Evolutionary conservation across 306 rosid species (phyloP), one percentile per base, ranked within the genome.

Genomic region (Prunus dulcis): DNA sequence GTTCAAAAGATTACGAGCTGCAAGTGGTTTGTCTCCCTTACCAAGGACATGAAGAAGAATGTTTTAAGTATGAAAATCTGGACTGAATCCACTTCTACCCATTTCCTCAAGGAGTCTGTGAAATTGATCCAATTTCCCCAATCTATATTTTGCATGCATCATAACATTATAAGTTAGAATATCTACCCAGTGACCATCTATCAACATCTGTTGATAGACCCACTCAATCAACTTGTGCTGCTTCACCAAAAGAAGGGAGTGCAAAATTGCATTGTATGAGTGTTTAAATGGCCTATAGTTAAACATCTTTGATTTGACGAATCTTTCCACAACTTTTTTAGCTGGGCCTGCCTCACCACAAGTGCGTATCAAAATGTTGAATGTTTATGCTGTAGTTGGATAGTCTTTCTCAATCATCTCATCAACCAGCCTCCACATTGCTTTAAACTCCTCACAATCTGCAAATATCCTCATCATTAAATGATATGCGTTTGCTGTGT

Each of bases 141-240:
- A 86, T 81, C 91, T 89, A 77, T 84, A 91, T 81, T 91, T 96
- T 64, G 99, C 85, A 82, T 68, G 87, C 89, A 96, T 82, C 64
- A 92, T 70, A 67, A 89, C 79, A 75, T 96, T 96, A 69, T 92
- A 96, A 17, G 98, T 92, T 61, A 92, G 85, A 85, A 87, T 71
- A 87, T 96, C 91, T 0, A 86, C 84, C 12, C 87, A 68, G 76
- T 84, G 80, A 53, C 91, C 99, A 28, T 88, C 98, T 17, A 74
- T 76, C 80, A 89, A 71, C 96, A 96, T 92, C 82, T 89, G 93
- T 72, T 88, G 86, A 84, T 96, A 86, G 66, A 93, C 91, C 98
- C 98, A 93, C 85, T 86, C 98, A 66, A 96, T 89, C 90, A 96
- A 84, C 83, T 85, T 92, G 87, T 88, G 89, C 76, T 92, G 96